Percentiles rank a stretch among this genome's conserved stretches.
Conservation (phyloP, 2,329 filamentous ascomycete species). For the Exserohilum turcica region DNA sequence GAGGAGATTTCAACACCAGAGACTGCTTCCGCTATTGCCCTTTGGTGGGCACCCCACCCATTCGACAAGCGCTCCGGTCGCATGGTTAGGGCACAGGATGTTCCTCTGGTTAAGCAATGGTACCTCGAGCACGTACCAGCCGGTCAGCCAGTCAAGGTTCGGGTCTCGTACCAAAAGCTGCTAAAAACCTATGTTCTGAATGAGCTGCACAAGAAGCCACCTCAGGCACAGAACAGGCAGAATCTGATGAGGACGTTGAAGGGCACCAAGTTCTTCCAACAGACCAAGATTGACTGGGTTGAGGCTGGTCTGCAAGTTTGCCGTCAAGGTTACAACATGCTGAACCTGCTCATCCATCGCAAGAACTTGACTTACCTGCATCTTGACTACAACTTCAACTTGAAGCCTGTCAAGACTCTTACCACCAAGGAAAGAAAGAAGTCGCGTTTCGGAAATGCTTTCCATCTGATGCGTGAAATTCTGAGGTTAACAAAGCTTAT, state of each 20-base stretch:
- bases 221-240: constrained; percentile 95
- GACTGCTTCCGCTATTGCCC: constrained; percentile 84
- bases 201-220: constrained; percentile 92
- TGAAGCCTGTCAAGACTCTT: constrained; percentile 98
- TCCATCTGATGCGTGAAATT: constrained; percentile 98
- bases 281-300: constrained; percentile 99
- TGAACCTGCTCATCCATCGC: constrained; percentile 94
- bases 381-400: constrained; percentile 98
- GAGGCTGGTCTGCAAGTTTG: constrained; percentile 98
- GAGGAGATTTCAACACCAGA: constrained; percentile 88
- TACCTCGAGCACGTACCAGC: constrained; percentile 94
- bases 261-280: constrained; percentile 98
- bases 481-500: constrained; percentile 94
- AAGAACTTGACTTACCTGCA: constrained; percentile 99
- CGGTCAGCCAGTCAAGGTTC: constrained; percentile 91
- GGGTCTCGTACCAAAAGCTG: constrained; percentile 97
- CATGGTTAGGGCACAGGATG: constrained; percentile 97
- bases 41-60: constrained; percentile 98
- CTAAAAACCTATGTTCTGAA: constrained; percentile 96
- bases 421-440: constrained; percentile 99
- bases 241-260: constrained; percentile 88
- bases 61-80: constrained; percentile 92
- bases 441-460: constrained; percentile 97
- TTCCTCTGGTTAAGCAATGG: constrained; percentile 96
- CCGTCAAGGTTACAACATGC: constrained; percentile 98